Percentiles rank a stretch among this genome's conserved stretches.
These are phyloP conservation scores for Candida dubliniensis DNA, from an alignment of 1,139 yeast genomes.

Conservation along the genomic window DNA sequence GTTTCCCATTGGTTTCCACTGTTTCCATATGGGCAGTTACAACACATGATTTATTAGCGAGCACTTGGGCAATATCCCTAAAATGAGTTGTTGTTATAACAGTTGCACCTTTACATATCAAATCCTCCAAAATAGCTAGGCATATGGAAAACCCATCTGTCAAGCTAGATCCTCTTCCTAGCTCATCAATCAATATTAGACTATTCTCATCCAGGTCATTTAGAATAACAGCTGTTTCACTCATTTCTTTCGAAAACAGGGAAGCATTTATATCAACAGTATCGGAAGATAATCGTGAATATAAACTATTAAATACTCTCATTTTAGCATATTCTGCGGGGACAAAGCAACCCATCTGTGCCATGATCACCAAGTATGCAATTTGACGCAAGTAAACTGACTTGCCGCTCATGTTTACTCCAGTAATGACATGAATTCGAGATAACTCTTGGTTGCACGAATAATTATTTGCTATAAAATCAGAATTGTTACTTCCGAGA, in stretches of 20 bases:
- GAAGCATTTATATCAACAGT: conserved; percentile 39
- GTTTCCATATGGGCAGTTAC: conserved; percentile 28
- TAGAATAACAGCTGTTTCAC: conserved; percentile 43
- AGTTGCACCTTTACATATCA: conserved; percentile 23
- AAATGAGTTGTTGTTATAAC: conserved; percentile 42
- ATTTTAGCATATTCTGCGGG: conserved; percentile 48
- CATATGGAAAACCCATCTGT: conserved; percentile 43
- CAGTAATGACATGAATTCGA: conserved; percentile 43
- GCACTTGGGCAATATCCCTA: conserved; percentile 30
- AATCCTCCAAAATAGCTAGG: conserved; percentile 34
- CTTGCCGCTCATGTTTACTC: conserved; percentile 57
- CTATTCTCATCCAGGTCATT: conserved; percentile 30
- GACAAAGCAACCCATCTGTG: conserved; percentile 52
- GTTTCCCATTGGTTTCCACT: conserved; percentile 15
- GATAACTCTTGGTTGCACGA: conserved; percentile 32
- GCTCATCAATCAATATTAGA: conserved; percentile 49
- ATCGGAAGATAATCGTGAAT: conserved; percentile 48
- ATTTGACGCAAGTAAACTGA: conserved; percentile 50
- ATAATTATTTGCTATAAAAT: conserved; percentile 40
- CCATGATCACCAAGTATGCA: conserved; percentile 44
- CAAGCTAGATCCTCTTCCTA: conserved; percentile 49
- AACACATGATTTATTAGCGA: conserved; percentile 28
- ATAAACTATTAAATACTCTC: conserved; percentile 39
- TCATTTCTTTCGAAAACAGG: conserved; percentile 52
- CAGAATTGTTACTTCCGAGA: conserved; percentile 24